Conservation (phyloP, 179 eudicot genomes). For the Pouteria campechiana region DNA sequence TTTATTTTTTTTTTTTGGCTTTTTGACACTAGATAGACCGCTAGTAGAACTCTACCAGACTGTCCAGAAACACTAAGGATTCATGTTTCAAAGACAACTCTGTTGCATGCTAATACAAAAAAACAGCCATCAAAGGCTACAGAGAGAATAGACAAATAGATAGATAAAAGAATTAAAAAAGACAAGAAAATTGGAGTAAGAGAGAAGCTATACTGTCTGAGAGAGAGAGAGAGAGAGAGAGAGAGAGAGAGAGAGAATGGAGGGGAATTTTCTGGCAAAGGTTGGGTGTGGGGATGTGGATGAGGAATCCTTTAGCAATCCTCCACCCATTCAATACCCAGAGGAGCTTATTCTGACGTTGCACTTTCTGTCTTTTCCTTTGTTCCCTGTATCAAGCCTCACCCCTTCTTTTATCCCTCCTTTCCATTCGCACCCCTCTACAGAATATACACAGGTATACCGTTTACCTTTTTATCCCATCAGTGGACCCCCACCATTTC, state of each 20-base stretch:
- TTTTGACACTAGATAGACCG: too few relatives aligned
- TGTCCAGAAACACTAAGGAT: slow-evolving; percentile 23
- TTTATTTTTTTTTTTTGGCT: too few relatives aligned
- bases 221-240: slow-evolving; percentile 1
- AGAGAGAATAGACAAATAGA: not conserved
- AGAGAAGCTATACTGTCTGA: too few relatives aligned
- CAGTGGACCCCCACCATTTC: too few relatives aligned
- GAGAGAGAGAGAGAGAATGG: slow-evolving; percentile 22
- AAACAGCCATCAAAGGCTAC: slow-evolving; percentile 12
- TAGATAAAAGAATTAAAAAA: slow-evolving; percentile 8
- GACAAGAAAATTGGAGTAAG: slow-evolving; percentile 1
- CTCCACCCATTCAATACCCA: slow-evolving; percentile 6
- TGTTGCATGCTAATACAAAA: slow-evolving; percentile 27
- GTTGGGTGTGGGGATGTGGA: too few relatives aligned
- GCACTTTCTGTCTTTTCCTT: slow-evolving; percentile 37
- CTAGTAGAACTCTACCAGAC: slow-evolving; percentile 15
- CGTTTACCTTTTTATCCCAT: too few relatives aligned
- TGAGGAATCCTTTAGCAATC: too few relatives aligned
- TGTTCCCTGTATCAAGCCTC: too few relatives aligned
- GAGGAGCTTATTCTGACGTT: slow-evolving; percentile 25
- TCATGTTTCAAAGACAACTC: slow-evolving; percentile 9
- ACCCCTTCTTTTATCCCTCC: too few relatives aligned
- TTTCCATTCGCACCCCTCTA: too few relatives aligned
- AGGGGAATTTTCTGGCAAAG: slow-evolving; percentile 10
- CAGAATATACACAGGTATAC: too few relatives aligned